Evolutionary conservation across 83 land plant genomes (phyloP).

Genomic region (Thuja plicata): DNA sequence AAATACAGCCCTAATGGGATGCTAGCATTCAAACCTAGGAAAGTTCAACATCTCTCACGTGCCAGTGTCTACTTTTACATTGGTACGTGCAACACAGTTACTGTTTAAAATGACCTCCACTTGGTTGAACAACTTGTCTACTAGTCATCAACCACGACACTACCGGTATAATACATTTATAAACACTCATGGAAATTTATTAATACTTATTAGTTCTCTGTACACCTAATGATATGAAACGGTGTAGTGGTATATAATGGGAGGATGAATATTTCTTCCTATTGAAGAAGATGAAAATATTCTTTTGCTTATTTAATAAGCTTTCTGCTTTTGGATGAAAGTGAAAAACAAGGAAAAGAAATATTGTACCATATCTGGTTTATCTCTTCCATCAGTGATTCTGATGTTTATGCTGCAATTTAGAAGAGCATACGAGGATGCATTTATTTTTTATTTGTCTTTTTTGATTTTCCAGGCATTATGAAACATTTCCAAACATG

Average conservation of each 20-base stretch:
- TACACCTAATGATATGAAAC: background rate
- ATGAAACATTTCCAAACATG: background rate
- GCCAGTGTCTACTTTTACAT: background rate
- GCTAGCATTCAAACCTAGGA: background rate
- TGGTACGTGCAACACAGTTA: background rate
- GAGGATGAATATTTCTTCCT: background rate
- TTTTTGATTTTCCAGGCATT: background rate
- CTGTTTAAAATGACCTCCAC: background rate
- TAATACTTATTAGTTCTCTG: background rate
- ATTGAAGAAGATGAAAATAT: background rate
- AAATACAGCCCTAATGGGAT: background rate
- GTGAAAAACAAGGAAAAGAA: background rate
- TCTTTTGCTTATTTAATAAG: background rate
- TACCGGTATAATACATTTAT: background rate
- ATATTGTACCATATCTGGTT: constrained; percentile 3
- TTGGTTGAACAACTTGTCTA: background rate
- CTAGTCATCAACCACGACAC: background rate
- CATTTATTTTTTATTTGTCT: background rate
- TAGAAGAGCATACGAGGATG: too few species aligned
- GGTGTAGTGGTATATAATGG: background rate
- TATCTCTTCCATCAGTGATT: background rate
- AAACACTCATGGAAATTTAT: background rate
- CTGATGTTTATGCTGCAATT: background rate
- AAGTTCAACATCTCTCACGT: background rate
- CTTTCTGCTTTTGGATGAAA: background rate